Evolutionary conservation across 2,329 filamentous ascomycete genomes (phyloP).

Genomic region (Aureobasidium pullulans): DNA sequence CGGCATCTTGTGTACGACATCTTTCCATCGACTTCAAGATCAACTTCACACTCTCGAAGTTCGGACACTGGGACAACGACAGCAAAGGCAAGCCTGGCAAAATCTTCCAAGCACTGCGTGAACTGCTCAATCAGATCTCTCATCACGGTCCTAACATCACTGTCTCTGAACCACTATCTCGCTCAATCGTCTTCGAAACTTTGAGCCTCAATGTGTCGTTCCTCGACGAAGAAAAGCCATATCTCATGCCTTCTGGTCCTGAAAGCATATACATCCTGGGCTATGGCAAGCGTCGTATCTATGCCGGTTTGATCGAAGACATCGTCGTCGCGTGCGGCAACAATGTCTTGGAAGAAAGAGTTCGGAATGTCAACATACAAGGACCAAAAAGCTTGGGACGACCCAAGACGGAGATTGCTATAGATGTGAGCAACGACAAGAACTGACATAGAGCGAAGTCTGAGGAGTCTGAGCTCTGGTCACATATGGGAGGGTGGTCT

Average conservation of each 20-base stretch:
- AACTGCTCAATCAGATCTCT: background rate
- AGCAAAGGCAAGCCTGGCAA: background rate
- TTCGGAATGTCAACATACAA: background rate
- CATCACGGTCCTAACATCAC: background rate
- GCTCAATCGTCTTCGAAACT: background rate
- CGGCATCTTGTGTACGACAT: background rate
- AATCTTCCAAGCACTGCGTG: background rate
- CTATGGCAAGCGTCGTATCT: slow-evolving; percentile 5
- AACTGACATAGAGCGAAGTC: background rate
- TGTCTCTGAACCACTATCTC: background rate
- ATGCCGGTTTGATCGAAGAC: background rate
- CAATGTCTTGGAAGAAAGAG: background rate
- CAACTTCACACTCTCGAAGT: background rate
- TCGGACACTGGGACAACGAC: slow-evolving; percentile 5
- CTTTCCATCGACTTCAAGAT: background rate
- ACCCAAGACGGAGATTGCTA: background rate
- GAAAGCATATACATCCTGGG: slow-evolving; percentile 1
- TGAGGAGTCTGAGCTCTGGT: too few species aligned
- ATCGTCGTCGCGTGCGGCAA: background rate
- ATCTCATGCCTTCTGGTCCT: background rate
- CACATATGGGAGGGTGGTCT: too few species aligned
- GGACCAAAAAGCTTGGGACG: background rate
- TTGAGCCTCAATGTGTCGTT: background rate
- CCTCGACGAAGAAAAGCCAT: background rate
- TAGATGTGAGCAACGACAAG: background rate